phyloP scores from a whole-genome alignment of 78 protist species.

The Mantamonas sphyraenae region DNA sequence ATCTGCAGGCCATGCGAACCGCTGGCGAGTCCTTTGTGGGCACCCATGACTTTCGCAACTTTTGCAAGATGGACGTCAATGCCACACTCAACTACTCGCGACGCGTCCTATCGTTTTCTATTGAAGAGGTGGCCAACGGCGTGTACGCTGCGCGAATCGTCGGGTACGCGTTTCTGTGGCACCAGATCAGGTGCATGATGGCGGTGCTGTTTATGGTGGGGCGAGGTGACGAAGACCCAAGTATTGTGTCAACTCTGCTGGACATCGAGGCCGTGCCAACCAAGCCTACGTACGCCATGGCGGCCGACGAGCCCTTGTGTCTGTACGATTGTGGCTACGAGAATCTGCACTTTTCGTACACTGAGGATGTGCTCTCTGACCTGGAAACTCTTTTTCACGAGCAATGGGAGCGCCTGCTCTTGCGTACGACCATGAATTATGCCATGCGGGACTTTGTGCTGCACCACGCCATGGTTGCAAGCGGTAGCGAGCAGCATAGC shows the following conservation, averaged over 20 bases:
- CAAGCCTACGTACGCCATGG: slow-evolving; percentile 40
- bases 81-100: slow-evolving; percentile 25
- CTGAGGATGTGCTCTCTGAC: no score
- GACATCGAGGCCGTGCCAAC: slow-evolving; percentile 22
- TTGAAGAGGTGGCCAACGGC: no score
- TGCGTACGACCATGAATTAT: no score
- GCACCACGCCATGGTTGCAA: no score
- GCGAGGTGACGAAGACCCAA: slow-evolving; percentile 29
- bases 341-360: neutral
- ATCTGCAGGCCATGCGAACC: slow-evolving; percentile 25
- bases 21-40: slow-evolving; percentile 39
- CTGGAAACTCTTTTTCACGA: no score
- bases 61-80: slow-evolving; percentile 51
- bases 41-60: slow-evolving; percentile 67
- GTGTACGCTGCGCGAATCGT: no score
- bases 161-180: slow-evolving; percentile 51
- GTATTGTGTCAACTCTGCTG: slow-evolving; percentile 11
- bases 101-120: slow-evolving; percentile 13
- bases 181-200: slow-evolving; percentile 64
- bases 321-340: slow-evolving; percentile 39
- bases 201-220: slow-evolving; percentile 63
- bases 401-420: no score
- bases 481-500: no score
- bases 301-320: slow-evolving; percentile 32
- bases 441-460: no score